Evolutionary conservation across 1,284 basidiomycete species (phyloP), one percentile per base, ranked within the genome.

Genomic region (Malassezia globosa): DNA sequence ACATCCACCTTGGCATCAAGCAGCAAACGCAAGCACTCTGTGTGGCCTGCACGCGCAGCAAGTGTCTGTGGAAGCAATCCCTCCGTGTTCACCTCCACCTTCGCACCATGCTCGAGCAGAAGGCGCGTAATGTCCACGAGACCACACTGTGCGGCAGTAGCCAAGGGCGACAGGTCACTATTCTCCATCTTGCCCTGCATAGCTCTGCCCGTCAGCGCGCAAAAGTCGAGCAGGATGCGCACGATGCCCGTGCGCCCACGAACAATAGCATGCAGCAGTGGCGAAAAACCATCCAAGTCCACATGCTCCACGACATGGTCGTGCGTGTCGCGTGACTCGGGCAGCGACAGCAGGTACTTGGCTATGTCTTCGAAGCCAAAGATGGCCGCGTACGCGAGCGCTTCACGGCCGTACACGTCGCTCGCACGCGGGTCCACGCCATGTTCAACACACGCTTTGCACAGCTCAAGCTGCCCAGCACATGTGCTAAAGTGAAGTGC

Each of bases 21-120:
- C n/a, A 99, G 80, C 7, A 92, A 73, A 47, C 76, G 77, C 64
- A 90, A 87, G 21, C 94, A 81, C 22, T 82, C 81, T 4, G 79
- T 80, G 64, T 95, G 90, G 1, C 94, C 94, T 64, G 89, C 85
- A 50, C 86, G 81, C n/a, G 90, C 90, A 19, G 94, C 94, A n/a
- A 97, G 80, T 73, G 97, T 92, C 64, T 94, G 86, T 0, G 94
- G 90, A 67, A 85, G 92, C 66, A 96, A 84, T 14, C 94, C 94
- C 58, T 92, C 95, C 42, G 82, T 86, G 69, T 96, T 96, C 3
- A 88, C 79, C 21, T 84, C 66, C 56, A 85, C 84, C 44, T 78
- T 79, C 5, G 87, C 88, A 18, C 84, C 84, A 41, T 83, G 79
- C 59, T 82, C 75, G 14, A 90, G 78, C 6, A 99, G 75, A 2